These are phyloP conservation scores for Boletales sp. DNA, from an alignment of 768 basidiomycete species.

Conservation along the genomic window DNA sequence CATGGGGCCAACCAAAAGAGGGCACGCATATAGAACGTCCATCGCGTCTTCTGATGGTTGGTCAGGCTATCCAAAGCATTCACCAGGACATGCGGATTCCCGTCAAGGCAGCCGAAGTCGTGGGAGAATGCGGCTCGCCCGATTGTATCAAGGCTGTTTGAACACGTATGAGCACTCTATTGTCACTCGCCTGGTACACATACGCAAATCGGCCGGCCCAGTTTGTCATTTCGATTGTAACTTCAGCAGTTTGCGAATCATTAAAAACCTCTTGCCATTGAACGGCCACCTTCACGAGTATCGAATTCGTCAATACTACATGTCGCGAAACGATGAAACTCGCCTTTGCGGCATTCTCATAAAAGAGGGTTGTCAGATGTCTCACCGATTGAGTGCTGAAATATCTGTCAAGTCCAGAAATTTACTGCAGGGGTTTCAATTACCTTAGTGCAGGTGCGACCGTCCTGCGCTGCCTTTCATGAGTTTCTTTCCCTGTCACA, in stretches of 20 bases:
- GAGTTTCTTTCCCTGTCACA: slow-evolving; percentile 47
- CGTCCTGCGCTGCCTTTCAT: slow-evolving; percentile 50
- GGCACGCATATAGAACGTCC: slow-evolving; percentile 62
- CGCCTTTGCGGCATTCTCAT: slow-evolving; percentile 50
- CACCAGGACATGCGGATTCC: slow-evolving; percentile 44
- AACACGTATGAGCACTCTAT: neutral
- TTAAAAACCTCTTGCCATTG: slow-evolving; percentile 51
- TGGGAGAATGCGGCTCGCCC: slow-evolving; percentile 61
- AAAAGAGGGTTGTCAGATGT: slow-evolving; percentile 47
- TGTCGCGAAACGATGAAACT: neutral
- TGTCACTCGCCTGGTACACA: slow-evolving; percentile 17
- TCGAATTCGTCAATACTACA: slow-evolving; percentile 1
- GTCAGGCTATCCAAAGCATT: slow-evolving; percentile 56
- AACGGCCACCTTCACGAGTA: slow-evolving; percentile 34
- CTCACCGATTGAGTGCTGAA: slow-evolving; percentile 51
- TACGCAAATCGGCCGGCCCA: slow-evolving; percentile 64
- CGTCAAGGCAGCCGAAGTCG: slow-evolving; percentile 55
- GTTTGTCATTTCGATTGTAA: slow-evolving; percentile 51
- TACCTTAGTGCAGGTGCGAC: slow-evolving; percentile 60
- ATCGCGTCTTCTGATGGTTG: slow-evolving; percentile 54
- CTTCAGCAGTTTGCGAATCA: slow-evolving; percentile 33
- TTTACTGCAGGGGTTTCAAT: neutral
- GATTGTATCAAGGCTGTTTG: slow-evolving; percentile 51
- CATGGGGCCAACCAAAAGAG: slow-evolving; percentile 59
- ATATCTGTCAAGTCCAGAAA: neutral